Evolutionary conservation across 1,139 yeast species (phyloP).

Genomic region (Candida tropicalis): DNA sequence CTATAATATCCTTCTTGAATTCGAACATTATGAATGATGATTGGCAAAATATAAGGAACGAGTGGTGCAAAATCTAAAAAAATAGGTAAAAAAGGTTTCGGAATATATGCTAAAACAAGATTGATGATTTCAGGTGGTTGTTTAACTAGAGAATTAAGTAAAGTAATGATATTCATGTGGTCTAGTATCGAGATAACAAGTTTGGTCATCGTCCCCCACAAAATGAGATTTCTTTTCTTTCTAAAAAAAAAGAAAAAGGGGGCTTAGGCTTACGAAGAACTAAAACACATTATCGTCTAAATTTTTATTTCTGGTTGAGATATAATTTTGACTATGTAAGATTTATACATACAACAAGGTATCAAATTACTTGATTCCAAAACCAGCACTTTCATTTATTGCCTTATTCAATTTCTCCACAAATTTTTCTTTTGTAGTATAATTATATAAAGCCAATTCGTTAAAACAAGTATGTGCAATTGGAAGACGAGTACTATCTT

Average conservation of each 20-base stretch:
- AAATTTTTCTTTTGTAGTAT: conserved; percentile 54
- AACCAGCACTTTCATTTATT: conserved; percentile 79
- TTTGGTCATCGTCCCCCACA: too few species aligned
- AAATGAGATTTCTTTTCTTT: too few species aligned
- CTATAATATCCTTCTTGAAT: not conserved
- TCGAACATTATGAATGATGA: not conserved
- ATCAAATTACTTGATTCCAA: conserved; percentile 61
- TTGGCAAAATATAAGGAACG: not conserved
- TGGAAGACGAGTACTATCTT: conserved; percentile 62
- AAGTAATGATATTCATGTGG: not conserved
- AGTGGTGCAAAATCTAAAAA: not conserved
- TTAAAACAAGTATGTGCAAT: conserved; percentile 93
- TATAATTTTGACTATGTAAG: too few species aligned
- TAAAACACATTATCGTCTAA: too few species aligned
- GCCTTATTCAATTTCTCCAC: conserved; percentile 62
- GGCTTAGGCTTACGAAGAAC: too few species aligned
- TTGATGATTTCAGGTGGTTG: not conserved
- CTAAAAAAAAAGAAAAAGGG: too few species aligned
- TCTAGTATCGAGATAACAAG: too few species aligned
- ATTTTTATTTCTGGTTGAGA: too few species aligned
- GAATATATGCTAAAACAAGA: not conserved
- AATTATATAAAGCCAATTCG: conserved; percentile 77
- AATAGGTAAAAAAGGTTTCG: not conserved
- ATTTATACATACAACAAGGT: not conserved
- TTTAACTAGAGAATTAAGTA: not conserved